Base-by-base conservation (phyloP, 148 eudicot species). In the Fagopyrum esculentum region DNA sequence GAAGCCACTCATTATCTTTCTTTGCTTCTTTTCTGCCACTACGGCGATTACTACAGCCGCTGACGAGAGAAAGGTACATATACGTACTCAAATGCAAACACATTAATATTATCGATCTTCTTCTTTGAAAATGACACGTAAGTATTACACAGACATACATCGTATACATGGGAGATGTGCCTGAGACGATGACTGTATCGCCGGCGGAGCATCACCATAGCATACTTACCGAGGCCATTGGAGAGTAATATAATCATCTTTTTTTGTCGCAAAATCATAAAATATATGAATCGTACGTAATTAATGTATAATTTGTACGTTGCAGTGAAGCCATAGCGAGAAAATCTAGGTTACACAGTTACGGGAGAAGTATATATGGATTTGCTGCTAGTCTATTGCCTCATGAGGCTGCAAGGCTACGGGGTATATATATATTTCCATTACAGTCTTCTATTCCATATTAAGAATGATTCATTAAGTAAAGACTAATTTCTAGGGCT, bases 161-260 rank as follows among this genome's bases (percentile, higher is more conserved):
- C 69, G 91, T 90, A 17, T 90, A 93, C 85, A 89, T 93, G 98
- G 98, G 98, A 47, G 93, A 82, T 4, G 52, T 77, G n/a, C 84
- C 87, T 19, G 43, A 29, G 43, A 17, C 7, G 75, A 50, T 72
- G 11, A 63, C 9, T 22, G 9, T 47, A 30, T 29, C 80, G 10
- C 17, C 79, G 49, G 79, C 12, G 51, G 75, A 79, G 45, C 56
- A 80, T 43, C 98, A 93, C 84, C 78, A 89, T 55, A 66, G 22
- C 74, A 81, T 93, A 82, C 98, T 91, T 45, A 66, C 75, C 2
- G 85, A 84, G 26, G 82, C 88, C 71, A 87, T 85, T 44, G 96
- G 93, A 87, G 88, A 89, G 98, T 93, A 81, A 74, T 43, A 46
- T 93, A 81, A 74, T 43, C 47, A 26, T 22, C 19, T 16, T 35